Conservation (phyloP, 2,329 filamentous ascomycete species). For the Sarocladium oryzae region DNA sequence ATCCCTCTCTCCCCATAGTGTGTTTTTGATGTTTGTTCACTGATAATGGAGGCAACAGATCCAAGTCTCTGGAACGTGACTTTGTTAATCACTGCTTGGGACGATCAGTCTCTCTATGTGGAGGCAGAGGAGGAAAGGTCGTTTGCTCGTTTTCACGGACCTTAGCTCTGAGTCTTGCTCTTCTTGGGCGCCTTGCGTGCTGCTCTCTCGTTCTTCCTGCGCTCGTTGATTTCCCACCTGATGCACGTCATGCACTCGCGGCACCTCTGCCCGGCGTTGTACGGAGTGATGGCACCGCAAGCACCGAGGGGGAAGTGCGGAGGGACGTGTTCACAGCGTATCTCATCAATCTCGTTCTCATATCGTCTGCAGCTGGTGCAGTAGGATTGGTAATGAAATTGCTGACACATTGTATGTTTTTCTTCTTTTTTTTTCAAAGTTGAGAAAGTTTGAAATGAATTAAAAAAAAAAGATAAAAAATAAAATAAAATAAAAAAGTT, state of each 20-base stretch:
- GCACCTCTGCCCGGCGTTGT: neutral
- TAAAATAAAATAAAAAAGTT: no score
- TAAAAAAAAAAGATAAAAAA: no score
- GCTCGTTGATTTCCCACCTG: constrained; percentile 3
- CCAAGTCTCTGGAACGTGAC: no score
- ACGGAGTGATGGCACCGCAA: neutral
- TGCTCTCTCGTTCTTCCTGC: constrained; percentile 3
- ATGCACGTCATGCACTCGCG: constrained; percentile 6
- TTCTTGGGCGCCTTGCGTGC: neutral
- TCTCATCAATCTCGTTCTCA: neutral
- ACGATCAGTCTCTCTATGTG: no score
- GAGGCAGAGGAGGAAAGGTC: no score
- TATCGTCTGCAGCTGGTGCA: constrained; percentile 3
- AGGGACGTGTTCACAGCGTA: neutral
- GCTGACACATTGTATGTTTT: neutral
- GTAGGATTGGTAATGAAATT: constrained; percentile 1
- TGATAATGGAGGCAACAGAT: no score
- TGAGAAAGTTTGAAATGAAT: neutral
- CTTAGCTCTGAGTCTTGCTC: neutral
- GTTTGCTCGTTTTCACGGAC: no score
- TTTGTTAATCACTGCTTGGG: no score
- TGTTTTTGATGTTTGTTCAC: no score
- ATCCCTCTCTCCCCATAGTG: no score
- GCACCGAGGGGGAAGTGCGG: neutral
- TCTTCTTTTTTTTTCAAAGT: neutral